These are phyloP conservation scores for Mycosarcoma mackinlayi DNA, from an alignment of 1,284 basidiomycete genomes.

Conservation along the genomic window DNA sequence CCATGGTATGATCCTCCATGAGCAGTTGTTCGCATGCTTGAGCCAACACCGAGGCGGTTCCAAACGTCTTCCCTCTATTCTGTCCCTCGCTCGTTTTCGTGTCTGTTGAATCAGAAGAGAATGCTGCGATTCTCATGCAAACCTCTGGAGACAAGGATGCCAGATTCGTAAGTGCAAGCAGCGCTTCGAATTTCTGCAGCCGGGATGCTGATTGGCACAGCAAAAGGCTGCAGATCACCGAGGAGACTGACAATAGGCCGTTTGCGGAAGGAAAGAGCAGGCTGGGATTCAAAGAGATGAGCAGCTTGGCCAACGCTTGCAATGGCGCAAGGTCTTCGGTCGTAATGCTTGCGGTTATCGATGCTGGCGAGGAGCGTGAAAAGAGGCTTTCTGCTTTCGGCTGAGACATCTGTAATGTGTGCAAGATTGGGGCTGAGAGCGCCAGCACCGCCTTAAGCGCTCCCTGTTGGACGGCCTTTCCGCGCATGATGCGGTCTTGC, in stretches of 20 bases:
- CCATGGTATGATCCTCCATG: slow-evolving; percentile 82
- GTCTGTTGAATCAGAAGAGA: slow-evolving; percentile 4
- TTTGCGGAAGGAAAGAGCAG: slow-evolving; percentile 79
- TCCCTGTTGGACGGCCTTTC: slow-evolving; percentile 83
- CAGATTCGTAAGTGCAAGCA: slow-evolving; percentile 95
- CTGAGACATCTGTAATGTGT: slow-evolving; percentile 2
- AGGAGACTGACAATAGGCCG: slow-evolving; percentile 22
- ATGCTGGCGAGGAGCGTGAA: slow-evolving; percentile 3
- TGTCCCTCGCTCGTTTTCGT: not conserved
- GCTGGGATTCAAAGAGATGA: slow-evolving; percentile 88
- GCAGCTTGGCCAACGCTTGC: slow-evolving; percentile 90
- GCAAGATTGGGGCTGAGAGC: slow-evolving; percentile 68
- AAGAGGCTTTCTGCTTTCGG: slow-evolving; percentile 5
- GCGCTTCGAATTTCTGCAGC: slow-evolving; percentile 87
- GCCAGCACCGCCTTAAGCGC: slow-evolving; percentile 79
- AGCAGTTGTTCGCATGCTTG: slow-evolving; percentile 71
- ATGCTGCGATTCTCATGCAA: slow-evolving; percentile 68
- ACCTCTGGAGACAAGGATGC: slow-evolving; percentile 73
- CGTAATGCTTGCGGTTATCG: slow-evolving; percentile 1
- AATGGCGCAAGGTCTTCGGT: slow-evolving; percentile 76
- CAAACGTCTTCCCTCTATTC: slow-evolving; percentile 1
- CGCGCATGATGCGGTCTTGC: slow-evolving; percentile 79
- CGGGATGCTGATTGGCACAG: slow-evolving; percentile 72
- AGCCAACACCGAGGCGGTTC: slow-evolving; percentile 20
- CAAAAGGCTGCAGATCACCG: slow-evolving; percentile 42